Evolutionary conservation across 2,329 filamentous ascomycete species (phyloP), one percentile per base, ranked within the genome.

Genomic region (Fusarium haematococcum): DNA sequence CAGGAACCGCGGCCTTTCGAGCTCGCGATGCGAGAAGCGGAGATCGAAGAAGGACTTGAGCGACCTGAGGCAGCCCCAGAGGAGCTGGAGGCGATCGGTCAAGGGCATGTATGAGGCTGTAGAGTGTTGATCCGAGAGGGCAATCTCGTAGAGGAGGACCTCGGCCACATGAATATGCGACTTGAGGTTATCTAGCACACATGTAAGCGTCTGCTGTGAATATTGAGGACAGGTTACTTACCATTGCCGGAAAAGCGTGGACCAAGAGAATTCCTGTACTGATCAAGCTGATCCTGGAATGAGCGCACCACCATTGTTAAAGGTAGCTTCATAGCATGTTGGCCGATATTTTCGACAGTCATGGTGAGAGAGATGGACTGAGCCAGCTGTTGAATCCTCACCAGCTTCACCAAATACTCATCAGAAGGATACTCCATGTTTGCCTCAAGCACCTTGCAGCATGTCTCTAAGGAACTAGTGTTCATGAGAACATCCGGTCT

Each of bases 401-500:
- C 83, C 5, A 89, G 81, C 64, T 85, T 81, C 13, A 87, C 80
- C 6, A 88, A 79, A 6, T 85, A 82, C 50, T 82, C 79, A 60
- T 89, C 87, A 0, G 84, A 84, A 0, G 84, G 81, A 45, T 82
- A 81, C 66, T 87, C 85, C 74, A 81, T 83, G 16, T 80, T 81
- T n/a, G 79, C 77, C 62, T 85, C 83, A 10, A 89, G 81, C 11
- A 84, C 80, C 11, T 76, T 80, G 77, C 84, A 86, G 77, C 85
- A 88, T 1, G 76, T 79, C 20, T 87, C 84, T 0, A 88, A 77
- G 41, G 85, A 83, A 1, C 81, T 77, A 0, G 85, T 85, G 71
- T 84, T 85, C 85, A 88, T 86, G 58, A 88, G 81, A 1, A 84
- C 82, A 72, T 88, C 87, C 0, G 84, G 83, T 20, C 85, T 83